These are phyloP conservation scores for Caloboletus firmus DNA, from an alignment of 1,284 basidiomycete genomes.

Conservation along the genomic window DNA sequence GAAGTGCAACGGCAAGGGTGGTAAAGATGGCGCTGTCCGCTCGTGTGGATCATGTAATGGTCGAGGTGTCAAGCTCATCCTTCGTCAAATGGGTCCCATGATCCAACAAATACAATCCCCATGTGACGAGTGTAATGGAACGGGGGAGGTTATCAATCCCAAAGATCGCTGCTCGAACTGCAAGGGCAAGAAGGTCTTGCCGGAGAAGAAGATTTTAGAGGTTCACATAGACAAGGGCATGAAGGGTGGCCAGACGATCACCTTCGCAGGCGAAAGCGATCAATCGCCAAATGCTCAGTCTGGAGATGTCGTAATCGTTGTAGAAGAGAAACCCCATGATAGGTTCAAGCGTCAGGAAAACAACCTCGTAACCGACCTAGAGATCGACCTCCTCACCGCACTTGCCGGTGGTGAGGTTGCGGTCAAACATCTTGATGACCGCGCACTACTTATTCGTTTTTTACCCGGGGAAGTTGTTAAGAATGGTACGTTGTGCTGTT, in stretches of 20 bases:
- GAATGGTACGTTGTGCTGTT: conserved; percentile 62
- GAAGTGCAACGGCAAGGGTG: conserved; percentile 95
- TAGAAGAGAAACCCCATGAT: conserved; percentile 95
- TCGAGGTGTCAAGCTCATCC: conserved; percentile 87
- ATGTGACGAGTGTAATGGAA: conserved; percentile 91
- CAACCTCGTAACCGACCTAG: conserved; percentile 85
- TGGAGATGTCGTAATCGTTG: conserved; percentile 96
- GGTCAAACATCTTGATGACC: conserved; percentile 94
- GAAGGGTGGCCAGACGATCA: conserved; percentile 96
- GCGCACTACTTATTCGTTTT: conserved; percentile 82
- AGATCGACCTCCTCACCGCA: conserved; percentile 93
- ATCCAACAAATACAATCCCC: conserved; percentile 98
- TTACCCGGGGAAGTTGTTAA: conserved; percentile 92
- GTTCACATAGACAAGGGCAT: conserved; percentile 99
- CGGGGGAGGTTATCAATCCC: conserved; percentile 90
- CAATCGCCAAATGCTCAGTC: conserved; percentile 89
- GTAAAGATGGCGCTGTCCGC: conserved; percentile 94
- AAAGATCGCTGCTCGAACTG: conserved; percentile 95
- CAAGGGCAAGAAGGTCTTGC: conserved; percentile 93
- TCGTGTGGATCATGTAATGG: conserved; percentile 82
- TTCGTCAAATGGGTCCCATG: conserved; percentile 99
- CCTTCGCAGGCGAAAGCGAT: conserved; percentile 94
- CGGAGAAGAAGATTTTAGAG: conserved; percentile 97
- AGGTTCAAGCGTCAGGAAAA: conserved; percentile 92
- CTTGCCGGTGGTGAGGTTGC: conserved; percentile 90